Evolutionary conservation across 768 basidiomycete species (phyloP), one percentile per base, ranked within the genome.

Genomic region (Leucosporidium yakuticum): DNA sequence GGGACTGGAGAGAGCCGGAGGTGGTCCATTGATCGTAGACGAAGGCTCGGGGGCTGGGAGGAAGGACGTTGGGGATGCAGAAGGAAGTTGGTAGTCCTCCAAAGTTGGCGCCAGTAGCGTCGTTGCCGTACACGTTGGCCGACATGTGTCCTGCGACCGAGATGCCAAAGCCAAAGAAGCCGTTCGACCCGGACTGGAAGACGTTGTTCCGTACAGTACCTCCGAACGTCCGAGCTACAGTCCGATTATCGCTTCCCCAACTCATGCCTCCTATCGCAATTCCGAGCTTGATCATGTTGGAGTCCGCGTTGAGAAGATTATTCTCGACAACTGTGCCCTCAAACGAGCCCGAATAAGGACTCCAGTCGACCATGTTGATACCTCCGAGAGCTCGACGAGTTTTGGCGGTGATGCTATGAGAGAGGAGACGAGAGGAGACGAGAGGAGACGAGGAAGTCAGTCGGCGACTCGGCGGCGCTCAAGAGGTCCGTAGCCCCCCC

Each of bases 81-180:
- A n/a, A 54, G 21, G 51, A 54, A 4, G 51, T 8, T 2, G 39
- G 39, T 7, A 2, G 11, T 44, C 39, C 39, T 8, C 73, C 73
- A 31, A 74, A 76, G n/a, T 60, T 49, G 44, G 75, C 75, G 20
- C 29, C 62, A 2, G 53, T 60, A 17, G 62, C 68, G 62, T 71
- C 67, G 73, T 77, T 77, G 39, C 69, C 74, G 27, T 23, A 47
- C 39, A 75, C 63, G 31, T 39, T 55, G 36, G 63, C 71, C 47
- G 62, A 54, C 23, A 69, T 23, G 64, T 69, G 65, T 21, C 75
- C 74, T 0, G 70, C 73, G 49, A 73, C 66, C 7, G 68, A 64
- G 64, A 76, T 60, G 7, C 67, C 75, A 60, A 71, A 77, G n/a
- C 74, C 75, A 31, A 77, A 76, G 64, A 72, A 74, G 9, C 76